These are phyloP conservation scores for Sanguinoderma infundibulare DNA, from an alignment of 1,284 basidiomycete genomes.

Conservation along the genomic window DNA sequence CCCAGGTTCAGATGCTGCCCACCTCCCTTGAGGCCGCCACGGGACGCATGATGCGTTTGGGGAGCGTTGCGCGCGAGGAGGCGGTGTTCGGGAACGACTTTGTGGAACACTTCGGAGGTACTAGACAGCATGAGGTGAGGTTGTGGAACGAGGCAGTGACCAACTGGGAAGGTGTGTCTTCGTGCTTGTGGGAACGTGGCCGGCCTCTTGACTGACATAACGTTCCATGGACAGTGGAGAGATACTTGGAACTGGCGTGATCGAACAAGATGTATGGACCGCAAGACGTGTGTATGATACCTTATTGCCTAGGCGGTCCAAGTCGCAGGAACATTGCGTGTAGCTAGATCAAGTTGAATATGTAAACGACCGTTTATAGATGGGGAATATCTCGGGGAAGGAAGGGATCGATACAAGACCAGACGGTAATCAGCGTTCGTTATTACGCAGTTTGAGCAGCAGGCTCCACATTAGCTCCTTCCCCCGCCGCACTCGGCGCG, in stretches of 20 bases:
- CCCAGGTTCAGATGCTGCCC: slow-evolving; percentile 73
- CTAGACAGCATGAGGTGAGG: slow-evolving; percentile 87
- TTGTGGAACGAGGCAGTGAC: slow-evolving; percentile 91
- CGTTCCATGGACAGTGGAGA: slow-evolving; percentile 60
- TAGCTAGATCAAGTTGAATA: background rate
- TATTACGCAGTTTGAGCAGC: slow-evolving; percentile 6
- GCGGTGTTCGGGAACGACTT: slow-evolving; percentile 84
- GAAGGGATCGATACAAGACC: background rate
- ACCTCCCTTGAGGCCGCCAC: slow-evolving; percentile 82
- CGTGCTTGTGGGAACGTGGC: background rate
- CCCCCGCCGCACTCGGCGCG: slow-evolving; percentile 1
- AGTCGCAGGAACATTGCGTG: background rate
- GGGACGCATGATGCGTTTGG: slow-evolving; percentile 74
- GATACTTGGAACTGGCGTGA: slow-evolving; percentile 83
- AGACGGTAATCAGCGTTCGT: background rate
- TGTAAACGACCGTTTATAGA: background rate
- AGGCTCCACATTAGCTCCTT: slow-evolving; percentile 2
- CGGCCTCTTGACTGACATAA: background rate
- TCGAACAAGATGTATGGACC: background rate
- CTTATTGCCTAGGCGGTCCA: too few species aligned
- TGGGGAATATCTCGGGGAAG: background rate
- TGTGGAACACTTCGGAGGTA: slow-evolving; percentile 93
- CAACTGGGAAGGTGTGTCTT: slow-evolving; percentile 82
- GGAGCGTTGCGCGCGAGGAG: slow-evolving; percentile 80
- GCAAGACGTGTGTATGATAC: slow-evolving; percentile 4